Evolutionary conservation across 495 filamentous ascomycete genomes (phyloP).

Genomic region (Trichoderma asperelloides): DNA sequence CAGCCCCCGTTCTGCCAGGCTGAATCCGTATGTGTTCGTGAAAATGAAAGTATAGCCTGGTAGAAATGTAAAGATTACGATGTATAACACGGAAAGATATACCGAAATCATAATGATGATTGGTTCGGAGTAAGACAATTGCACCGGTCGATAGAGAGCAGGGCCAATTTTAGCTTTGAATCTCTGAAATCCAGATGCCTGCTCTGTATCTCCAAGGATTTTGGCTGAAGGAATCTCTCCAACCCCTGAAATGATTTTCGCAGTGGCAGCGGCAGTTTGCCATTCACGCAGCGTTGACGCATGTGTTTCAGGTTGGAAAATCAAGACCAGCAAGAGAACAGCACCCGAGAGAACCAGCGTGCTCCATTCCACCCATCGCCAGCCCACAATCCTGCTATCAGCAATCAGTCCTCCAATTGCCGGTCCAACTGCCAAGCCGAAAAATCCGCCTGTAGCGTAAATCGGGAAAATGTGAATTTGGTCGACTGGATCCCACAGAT

Average conservation of each 20-base stretch:
- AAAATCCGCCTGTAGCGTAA: conserved; percentile 36
- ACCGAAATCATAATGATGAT: conserved; percentile 57
- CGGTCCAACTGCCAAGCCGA: conserved; percentile 33
- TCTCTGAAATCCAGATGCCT: conserved; percentile 15
- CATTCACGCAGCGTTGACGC: conserved; percentile 48
- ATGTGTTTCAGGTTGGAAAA: conserved; percentile 67
- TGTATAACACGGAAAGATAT: conserved; percentile 52
- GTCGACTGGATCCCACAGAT: conserved; percentile 61
- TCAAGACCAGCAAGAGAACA: conserved; percentile 46
- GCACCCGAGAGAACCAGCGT: conserved; percentile 58
- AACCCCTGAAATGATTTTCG: background rate
- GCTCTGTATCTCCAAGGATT: conserved; percentile 33
- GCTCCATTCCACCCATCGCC: conserved; percentile 70
- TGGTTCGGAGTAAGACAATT: conserved; percentile 54
- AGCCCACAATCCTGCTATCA: conserved; percentile 31
- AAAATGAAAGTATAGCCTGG: conserved; percentile 54
- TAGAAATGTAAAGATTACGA: conserved; percentile 54
- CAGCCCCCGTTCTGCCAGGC: conserved; percentile 43
- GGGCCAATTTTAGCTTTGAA: conserved; percentile 43
- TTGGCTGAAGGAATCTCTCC: conserved; percentile 47
- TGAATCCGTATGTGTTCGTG: conserved; percentile 40
- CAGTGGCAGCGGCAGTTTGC: background rate
- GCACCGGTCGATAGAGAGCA: conserved; percentile 57
- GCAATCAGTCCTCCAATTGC: conserved; percentile 61
- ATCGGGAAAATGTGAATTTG: conserved; percentile 61